A percentile compares a stretch with the other conserved stretches of the same genome.
Conservation (phyloP, 495 filamentous ascomycete species). For the Aspergillus egyptiacus region DNA sequence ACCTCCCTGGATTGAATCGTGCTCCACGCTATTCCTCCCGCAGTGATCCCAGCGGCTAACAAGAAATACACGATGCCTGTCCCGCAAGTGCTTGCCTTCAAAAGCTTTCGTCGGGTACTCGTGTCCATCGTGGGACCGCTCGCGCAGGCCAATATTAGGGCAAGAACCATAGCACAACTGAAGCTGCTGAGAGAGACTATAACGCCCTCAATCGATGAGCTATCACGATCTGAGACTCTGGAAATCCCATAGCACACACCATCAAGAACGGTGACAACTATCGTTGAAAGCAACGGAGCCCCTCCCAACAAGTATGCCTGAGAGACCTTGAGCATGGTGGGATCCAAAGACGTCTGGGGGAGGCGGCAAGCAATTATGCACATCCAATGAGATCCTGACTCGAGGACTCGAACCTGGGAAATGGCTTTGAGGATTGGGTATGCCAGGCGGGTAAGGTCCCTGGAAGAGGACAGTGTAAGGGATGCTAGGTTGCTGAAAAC, state of each 20-base stretch:
- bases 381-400: no score
- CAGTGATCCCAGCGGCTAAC: slow-evolving; percentile 24
- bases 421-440: no score
- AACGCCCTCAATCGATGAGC: slow-evolving; percentile 20
- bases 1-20: slow-evolving; percentile 6
- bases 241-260: slow-evolving; percentile 29
- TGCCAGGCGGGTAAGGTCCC: background rate
- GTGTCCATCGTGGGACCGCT: slow-evolving; percentile 18
- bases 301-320: slow-evolving; percentile 25
- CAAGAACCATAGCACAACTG: slow-evolving; percentile 25
- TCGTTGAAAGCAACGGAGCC: slow-evolving; percentile 22
- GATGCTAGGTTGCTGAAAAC: no score
- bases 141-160: slow-evolving; percentile 23
- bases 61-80: slow-evolving; percentile 26
- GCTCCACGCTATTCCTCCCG: slow-evolving; percentile 29
- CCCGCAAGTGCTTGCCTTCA: slow-evolving; percentile 20
- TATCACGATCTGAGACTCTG: slow-evolving; percentile 16
- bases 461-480: no score
- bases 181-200: slow-evolving; percentile 25
- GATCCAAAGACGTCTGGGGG: background rate
- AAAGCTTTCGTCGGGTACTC: slow-evolving; percentile 13
- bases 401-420: no score
- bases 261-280: slow-evolving; percentile 30
- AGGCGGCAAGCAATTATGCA: background rate
- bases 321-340: slow-evolving; percentile 17